Base-by-base conservation (phyloP, 2,329 filamentous ascomycete genomes). In the Aulographum hederae region DNA sequence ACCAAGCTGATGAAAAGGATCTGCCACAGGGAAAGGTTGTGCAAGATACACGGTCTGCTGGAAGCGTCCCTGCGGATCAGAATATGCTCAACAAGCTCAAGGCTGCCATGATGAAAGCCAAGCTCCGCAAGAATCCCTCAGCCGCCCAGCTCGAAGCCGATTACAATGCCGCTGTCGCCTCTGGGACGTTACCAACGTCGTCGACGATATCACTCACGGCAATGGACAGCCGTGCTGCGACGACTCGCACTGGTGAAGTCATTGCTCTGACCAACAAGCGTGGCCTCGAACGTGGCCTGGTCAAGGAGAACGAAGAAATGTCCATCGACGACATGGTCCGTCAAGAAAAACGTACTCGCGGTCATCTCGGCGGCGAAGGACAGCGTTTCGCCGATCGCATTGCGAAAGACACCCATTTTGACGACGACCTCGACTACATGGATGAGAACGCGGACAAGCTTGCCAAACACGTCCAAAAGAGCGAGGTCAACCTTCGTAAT, bases 301-400 rank as follows among this genome's bases (percentile, higher is more conserved):
- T 98, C 4, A 72, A 80, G 42, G 82, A 89, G 40, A 95, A 95
- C 47, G 79, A 91, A 32, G 84, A 95, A 44, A 95, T 98, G 84
- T 76, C 64, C 18, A 78, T 98, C 37, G 84, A 92, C 33, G 89
- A 98, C 52, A 98, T 98, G 89, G 73, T 98, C 13, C 73, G 82
- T 18, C 85, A 95, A 53, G 89, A 98, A 54, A 73, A 81, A 21
- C 76, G 86, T 33, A 94, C 81, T 4, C 75, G 73, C 36, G 75
- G 75, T 12, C 73, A 81, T 45, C 61, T 63, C 3, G 81, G 79
- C 26, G 82, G 82, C 32, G 85, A 94, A 48, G 80, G 79, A 1
- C 63, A 74, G 43, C 71, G 79, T 3, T 68, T 94, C 19, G 89
- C 89, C 3, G 85, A 95, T 50, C 73, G 85, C 37, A 98, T 98